Evolutionary conservation across 176 grass and related monocot species (phyloP), one percentile per base, ranked within the genome.

Genomic region (Aegilops umbellulata): DNA sequence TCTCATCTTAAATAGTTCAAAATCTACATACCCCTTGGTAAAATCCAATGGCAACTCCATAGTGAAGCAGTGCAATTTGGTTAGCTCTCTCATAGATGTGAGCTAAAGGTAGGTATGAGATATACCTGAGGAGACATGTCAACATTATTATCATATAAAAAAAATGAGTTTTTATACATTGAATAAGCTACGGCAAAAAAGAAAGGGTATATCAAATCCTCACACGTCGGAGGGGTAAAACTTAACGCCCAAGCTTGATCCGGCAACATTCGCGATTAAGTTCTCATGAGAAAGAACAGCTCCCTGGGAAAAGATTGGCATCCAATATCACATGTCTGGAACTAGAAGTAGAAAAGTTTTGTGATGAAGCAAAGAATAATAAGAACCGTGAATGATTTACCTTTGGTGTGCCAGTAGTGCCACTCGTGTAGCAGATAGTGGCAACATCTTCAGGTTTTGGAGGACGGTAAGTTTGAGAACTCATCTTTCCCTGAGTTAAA

Each of bases 351-450:
- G 16, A 86, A 78, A 26, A 63, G 57, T 51, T 57, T 3, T 2
- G 0, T 39, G 55, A 68, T 65, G 41, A 60, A 80, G 60, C 35
- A 75, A 83, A 62, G 27, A 77, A 68, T 17, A 89, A 70, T 64
- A 10, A 70, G 46, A 90, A 84, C 4, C 4, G 17, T 63, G 13
- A 66, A 84, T 60, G 34, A 65, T 83, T 27, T 86, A 91, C 94
- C 94, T 99, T 99, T 64, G 94, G 94, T 58, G 92, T 99, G 55
- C 97, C 94, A 53, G 94, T 99, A 65, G 97, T 99, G 32, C 97
- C 97, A 84, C 97, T 99, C 2, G 97, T 99, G 71, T 99, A 99
- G 87, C 97, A 99, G 41, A 99, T 91, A 64, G 97, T 99, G 13
- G 97, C 97, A 74, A 94, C 44, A 82, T 99, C 94, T 88, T 94